Conservation (phyloP, 2,329 filamentous ascomycete species). For the Beauveria brongniartii region DNA sequence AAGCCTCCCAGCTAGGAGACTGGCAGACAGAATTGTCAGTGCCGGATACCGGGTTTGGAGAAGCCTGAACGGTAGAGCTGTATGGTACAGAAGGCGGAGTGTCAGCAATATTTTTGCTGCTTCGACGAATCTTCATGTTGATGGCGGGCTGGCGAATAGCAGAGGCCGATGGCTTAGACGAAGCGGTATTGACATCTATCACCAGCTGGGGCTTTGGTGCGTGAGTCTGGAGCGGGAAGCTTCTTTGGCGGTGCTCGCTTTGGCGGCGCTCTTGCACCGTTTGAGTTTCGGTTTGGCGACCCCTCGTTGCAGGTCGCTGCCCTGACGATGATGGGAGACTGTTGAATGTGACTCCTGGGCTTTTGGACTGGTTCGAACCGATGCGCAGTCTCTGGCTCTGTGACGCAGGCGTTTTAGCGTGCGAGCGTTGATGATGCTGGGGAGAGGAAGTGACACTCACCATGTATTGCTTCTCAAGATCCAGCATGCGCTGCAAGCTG, state of each 20-base stretch:
- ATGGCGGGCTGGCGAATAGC: background rate
- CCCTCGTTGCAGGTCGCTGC: background rate
- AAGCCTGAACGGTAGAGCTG: constrained; percentile 6
- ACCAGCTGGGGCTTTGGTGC: constrained; percentile 1
- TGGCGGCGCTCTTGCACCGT: constrained; percentile 6
- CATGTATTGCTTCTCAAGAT: constrained; percentile 50
- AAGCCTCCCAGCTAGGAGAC: constrained; percentile 55
- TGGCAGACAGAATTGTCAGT: constrained; percentile 41
- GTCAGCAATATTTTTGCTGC: background rate
- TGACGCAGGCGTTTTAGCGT: background rate
- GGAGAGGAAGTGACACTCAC: constrained; percentile 29
- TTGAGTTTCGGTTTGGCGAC: background rate
- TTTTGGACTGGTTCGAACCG: background rate
- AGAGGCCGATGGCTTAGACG: background rate
- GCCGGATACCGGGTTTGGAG: background rate
- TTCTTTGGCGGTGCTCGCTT: constrained; percentile 3
- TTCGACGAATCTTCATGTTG: constrained; percentile 6
- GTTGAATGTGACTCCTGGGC: background rate
- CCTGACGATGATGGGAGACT: background rate
- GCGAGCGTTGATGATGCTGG: background rate
- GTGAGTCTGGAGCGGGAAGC: constrained; percentile 6
- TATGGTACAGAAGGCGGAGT: constrained; percentile 10
- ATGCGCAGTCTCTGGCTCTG: constrained; percentile 10
- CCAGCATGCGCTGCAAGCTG: constrained; percentile 51
- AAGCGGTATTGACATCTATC: constrained; percentile 8